Evolutionary conservation across 176 grass and related monocot species (phyloP).

Genomic region (Carex littledalei): DNA sequence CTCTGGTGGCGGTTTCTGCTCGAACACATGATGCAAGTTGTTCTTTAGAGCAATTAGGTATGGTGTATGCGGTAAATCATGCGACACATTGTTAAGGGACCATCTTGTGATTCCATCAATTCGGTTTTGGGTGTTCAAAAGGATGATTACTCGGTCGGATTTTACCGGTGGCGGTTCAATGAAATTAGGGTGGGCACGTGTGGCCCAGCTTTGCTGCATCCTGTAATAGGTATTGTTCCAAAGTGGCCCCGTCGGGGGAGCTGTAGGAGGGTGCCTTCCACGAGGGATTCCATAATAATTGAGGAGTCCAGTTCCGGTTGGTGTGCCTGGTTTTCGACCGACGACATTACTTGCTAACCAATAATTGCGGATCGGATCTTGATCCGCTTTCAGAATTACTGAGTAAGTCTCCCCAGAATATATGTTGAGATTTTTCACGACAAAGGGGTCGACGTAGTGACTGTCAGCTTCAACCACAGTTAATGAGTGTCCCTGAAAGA

Average conservation of each 20-base stretch:
- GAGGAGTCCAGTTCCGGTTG: slow-evolving; percentile 47
- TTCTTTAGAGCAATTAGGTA: slow-evolving; percentile 60
- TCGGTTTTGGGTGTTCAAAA: slow-evolving; percentile 84
- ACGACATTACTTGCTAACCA: slow-evolving; percentile 68
- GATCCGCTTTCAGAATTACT: slow-evolving; percentile 58
- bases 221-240: slow-evolving; percentile 61
- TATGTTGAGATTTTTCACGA: slow-evolving; percentile 73
- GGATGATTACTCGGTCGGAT: slow-evolving; percentile 49
- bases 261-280: background rate
- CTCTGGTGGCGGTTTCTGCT: slow-evolving; percentile 46
- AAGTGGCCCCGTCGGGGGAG: slow-evolving; percentile 19
- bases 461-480: slow-evolving; percentile 81
- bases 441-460: slow-evolving; percentile 76
- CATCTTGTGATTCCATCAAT: slow-evolving; percentile 41
- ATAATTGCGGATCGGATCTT: slow-evolving; percentile 65
- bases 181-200: slow-evolving; percentile 45
- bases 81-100: slow-evolving; percentile 72
- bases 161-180: slow-evolving; percentile 17
- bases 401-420: slow-evolving; percentile 95
- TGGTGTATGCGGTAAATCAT: slow-evolving; percentile 45
- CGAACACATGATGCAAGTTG: slow-evolving; percentile 31
- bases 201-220: slow-evolving; percentile 43
- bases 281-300: slow-evolving; percentile 50
- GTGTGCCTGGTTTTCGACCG: slow-evolving; percentile 44
- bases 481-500: slow-evolving; percentile 53